Conservation (phyloP, 2,329 filamentous ascomycete genomes). For the Lasiodiplodia hormozganensis region DNA sequence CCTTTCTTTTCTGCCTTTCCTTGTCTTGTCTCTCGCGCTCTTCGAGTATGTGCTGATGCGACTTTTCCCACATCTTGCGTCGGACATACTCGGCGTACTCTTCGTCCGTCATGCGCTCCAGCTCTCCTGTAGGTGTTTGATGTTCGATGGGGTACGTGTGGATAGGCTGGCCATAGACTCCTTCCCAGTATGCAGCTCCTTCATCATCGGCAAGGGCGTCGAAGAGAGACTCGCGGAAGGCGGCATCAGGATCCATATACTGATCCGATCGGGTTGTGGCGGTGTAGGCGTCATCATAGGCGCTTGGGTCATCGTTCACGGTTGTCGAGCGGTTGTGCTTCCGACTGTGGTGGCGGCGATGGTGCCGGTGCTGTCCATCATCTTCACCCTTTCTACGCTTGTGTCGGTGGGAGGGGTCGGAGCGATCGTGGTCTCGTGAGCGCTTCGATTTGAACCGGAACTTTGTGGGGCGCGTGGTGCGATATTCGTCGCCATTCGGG, state of each 20-base stretch:
- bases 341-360: constrained; percentile 27
- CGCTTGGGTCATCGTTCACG: constrained; percentile 40
- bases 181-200: constrained; percentile 92
- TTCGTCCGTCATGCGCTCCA: constrained; percentile 90
- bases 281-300: constrained; percentile 50
- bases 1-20: constrained; percentile 54
- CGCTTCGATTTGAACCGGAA: constrained; percentile 50
- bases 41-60: constrained; percentile 80
- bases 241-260: constrained; percentile 70
- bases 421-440: constrained; percentile 35
- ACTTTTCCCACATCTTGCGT: constrained; percentile 93
- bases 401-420: constrained; percentile 12
- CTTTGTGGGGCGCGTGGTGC: constrained; percentile 40
- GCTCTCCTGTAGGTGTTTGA: constrained; percentile 60
- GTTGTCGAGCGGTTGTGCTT: constrained; percentile 24
- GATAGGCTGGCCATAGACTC: constrained; percentile 94
- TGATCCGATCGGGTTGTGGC: constrained; percentile 14
- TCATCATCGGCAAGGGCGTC: constrained; percentile 97
- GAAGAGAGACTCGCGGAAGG: constrained; percentile 93
- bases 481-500: constrained; percentile 35
- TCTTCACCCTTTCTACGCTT: constrained; percentile 14
- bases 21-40: constrained; percentile 71
- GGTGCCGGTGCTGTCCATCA: neutral
- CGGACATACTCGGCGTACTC: constrained; percentile 89
- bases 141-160: constrained; percentile 73